Evolutionary conservation across 805 yeast genomes (phyloP).

Genomic region (Pichia insulana): DNA sequence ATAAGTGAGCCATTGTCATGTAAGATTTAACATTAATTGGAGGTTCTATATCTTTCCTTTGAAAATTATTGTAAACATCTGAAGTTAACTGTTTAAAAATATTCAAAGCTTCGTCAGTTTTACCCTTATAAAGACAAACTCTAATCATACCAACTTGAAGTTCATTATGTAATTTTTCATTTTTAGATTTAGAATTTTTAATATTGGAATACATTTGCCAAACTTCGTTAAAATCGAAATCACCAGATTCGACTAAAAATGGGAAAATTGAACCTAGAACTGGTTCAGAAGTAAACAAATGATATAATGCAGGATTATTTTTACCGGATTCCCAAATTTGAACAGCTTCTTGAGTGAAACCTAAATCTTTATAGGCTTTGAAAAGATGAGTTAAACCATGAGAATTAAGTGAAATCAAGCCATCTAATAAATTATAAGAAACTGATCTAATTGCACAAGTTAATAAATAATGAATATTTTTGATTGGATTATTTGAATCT

Average conservation of each 20-base stretch:
- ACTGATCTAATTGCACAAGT: slow-evolving; percentile 44
- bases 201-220: slow-evolving; percentile 42
- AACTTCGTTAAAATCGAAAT: slow-evolving; percentile 52
- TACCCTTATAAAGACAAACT: slow-evolving; percentile 58
- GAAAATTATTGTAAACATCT: slow-evolving; percentile 33
- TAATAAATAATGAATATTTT: slow-evolving; percentile 42
- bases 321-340: slow-evolving; percentile 63
- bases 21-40: slow-evolving; percentile 38
- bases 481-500: slow-evolving; percentile 47
- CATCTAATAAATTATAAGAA: slow-evolving; percentile 40
- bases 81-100: slow-evolving; percentile 53
- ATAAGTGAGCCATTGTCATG: slow-evolving; percentile 64
- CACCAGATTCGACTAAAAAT: slow-evolving; percentile 51
- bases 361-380: slow-evolving; percentile 52
- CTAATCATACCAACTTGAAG: slow-evolving; percentile 66
- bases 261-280: slow-evolving; percentile 66
- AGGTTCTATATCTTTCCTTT: slow-evolving; percentile 24
- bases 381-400: slow-evolving; percentile 50
- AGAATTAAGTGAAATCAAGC: slow-evolving; percentile 36
- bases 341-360: slow-evolving; percentile 54
- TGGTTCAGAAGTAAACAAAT: slow-evolving; percentile 49
- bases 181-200: slow-evolving; percentile 25
- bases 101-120: slow-evolving; percentile 56
- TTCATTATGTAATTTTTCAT: slow-evolving; percentile 32
- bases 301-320: slow-evolving; percentile 32